Percentiles rank a stretch among this genome's conserved stretches.
Conservation (phyloP, 2,329 filamentous ascomycete genomes). For the Xylariaceae sp. region DNA sequence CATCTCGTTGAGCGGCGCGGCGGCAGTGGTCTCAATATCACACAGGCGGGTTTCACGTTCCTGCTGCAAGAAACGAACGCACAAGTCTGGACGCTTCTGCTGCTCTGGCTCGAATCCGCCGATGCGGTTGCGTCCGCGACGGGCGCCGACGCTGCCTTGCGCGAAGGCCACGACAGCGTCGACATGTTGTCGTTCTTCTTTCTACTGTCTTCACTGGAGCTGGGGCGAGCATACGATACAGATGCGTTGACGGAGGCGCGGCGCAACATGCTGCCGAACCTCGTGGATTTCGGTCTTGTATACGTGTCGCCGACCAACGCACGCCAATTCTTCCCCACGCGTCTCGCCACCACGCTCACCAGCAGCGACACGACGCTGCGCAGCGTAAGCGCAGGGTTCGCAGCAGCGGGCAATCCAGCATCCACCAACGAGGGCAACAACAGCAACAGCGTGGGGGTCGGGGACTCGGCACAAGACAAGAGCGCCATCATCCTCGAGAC, state of each 20-base stretch:
- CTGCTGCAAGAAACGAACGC: constrained; percentile 93
- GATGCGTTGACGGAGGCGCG: constrained; percentile 81
- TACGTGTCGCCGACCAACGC: constrained; percentile 68
- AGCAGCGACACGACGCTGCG: constrained; percentile 72
- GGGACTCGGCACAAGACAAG: constrained; percentile 47
- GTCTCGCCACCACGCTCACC: constrained; percentile 92
- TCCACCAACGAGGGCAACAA: constrained; percentile 39
- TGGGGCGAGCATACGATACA: constrained; percentile 90
- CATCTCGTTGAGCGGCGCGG: constrained; percentile 72
- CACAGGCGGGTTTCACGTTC: constrained; percentile 92
- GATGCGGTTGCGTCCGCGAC: constrained; percentile 56
- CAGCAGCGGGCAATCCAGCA: constrained; percentile 60
- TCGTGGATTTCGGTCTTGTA: constrained; percentile 91
- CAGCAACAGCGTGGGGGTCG: neutral
- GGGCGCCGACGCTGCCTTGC: constrained; percentile 41
- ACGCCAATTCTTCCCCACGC: constrained; percentile 82
- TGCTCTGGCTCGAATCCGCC: constrained; percentile 89
- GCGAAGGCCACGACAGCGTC: constrained; percentile 79
- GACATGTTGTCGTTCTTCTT: constrained; percentile 97
- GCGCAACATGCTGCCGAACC: constrained; percentile 84
- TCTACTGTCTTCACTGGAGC: constrained; percentile 89
- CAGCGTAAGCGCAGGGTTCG: constrained; percentile 70
- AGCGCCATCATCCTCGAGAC: constrained; percentile 97
- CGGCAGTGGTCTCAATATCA: constrained; percentile 71
- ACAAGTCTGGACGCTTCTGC: constrained; percentile 93